Conservation (phyloP, 306 rosid species). For the Malus sieversii region DNA sequence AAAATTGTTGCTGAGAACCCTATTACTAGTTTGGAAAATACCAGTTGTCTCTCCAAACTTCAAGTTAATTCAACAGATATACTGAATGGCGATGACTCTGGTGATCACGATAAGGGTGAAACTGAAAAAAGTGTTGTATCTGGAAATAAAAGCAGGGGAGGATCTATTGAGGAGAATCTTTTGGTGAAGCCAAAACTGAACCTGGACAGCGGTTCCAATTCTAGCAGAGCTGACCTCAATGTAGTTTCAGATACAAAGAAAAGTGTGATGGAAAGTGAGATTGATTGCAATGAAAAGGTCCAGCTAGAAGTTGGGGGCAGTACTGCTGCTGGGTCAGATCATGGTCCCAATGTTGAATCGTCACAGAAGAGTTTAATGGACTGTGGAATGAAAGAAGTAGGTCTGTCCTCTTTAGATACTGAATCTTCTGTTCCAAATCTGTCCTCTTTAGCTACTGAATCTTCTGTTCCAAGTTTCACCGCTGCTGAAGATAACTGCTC, state of each 20-base stretch:
- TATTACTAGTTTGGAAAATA: conserved; percentile 12
- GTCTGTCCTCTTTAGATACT: conserved; percentile 17
- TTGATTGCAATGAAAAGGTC: conserved; percentile 16
- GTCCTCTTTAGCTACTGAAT: conserved; percentile 20
- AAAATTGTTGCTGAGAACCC: not conserved
- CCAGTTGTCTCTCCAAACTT: conserved; percentile 14
- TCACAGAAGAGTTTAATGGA: conserved; percentile 24
- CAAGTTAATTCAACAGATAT: conserved; percentile 20
- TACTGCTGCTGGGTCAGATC: conserved; percentile 19
- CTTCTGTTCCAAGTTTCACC: conserved; percentile 26
- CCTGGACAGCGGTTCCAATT: conserved; percentile 7
- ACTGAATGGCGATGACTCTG: conserved; percentile 12
- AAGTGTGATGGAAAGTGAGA: conserved; percentile 20
- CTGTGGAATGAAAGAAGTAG: conserved; percentile 16
- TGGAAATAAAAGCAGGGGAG: conserved; percentile 23
- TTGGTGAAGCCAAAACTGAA: not conserved
- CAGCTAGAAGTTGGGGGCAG: conserved; percentile 20
- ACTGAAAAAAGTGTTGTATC: conserved; percentile 14
- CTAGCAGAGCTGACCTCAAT: conserved; percentile 4
- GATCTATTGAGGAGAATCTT: conserved; percentile 9
- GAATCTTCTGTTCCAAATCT: conserved; percentile 4
- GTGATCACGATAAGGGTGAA: conserved; percentile 13
- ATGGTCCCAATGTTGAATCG: conserved; percentile 9
- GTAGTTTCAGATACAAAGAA: conserved; percentile 7
- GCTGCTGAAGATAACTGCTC: conserved; percentile 20